Evolutionary conservation across 352 stramenopile genomes (phyloP).

Genomic region (Phytophthora sojae): DNA sequence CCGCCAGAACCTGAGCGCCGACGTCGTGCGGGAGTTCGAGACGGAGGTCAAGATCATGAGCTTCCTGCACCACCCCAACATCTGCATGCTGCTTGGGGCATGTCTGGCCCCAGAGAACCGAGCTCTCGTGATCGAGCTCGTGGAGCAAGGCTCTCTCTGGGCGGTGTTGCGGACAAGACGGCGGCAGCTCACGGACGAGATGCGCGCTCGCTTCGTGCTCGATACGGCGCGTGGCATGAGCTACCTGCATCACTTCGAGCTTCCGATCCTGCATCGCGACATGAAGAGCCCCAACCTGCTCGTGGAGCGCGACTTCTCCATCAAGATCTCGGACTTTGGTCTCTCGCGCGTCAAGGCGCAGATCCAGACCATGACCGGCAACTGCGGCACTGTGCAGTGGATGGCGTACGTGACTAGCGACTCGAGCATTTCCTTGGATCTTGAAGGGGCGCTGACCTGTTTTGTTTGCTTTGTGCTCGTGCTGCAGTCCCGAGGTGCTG

Average conservation of each 20-base stretch:
- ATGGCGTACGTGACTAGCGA: slow-evolving; percentile 75
- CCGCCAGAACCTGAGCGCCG: slow-evolving; percentile 69
- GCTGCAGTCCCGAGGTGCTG: slow-evolving; percentile 80
- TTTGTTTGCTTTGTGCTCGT: slow-evolving; percentile 15
- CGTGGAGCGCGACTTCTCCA: slow-evolving; percentile 82
- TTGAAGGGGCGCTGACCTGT: slow-evolving; percentile 32
- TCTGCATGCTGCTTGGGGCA: slow-evolving; percentile 96
- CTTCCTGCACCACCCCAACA: slow-evolving; percentile 95
- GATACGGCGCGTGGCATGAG: slow-evolving; percentile 89
- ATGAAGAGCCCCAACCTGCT: slow-evolving; percentile 93
- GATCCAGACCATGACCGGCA: slow-evolving; percentile 93
- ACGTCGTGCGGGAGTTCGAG: slow-evolving; percentile 82
- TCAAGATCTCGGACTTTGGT: slow-evolving; percentile 94
- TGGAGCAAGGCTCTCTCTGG: slow-evolving; percentile 94
- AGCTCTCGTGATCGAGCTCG: slow-evolving; percentile 96
- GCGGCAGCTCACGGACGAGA: slow-evolving; percentile 46
- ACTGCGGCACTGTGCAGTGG: slow-evolving; percentile 91
- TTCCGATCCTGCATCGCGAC: slow-evolving; percentile 90
- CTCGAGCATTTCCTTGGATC: slow-evolving; percentile 14
- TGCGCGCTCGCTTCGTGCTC: slow-evolving; percentile 66
- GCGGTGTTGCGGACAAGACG: slow-evolving; percentile 83
- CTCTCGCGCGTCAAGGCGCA: slow-evolving; percentile 92
- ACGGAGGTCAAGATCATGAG: slow-evolving; percentile 89
- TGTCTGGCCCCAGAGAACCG: slow-evolving; percentile 93
- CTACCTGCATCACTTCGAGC: slow-evolving; percentile 88